A percentile compares a stretch with the other conserved stretches of the same genome.
Evolutionary conservation across 2,329 filamentous ascomycete species (phyloP).

Genomic region (Ilyonectria robusta): DNA sequence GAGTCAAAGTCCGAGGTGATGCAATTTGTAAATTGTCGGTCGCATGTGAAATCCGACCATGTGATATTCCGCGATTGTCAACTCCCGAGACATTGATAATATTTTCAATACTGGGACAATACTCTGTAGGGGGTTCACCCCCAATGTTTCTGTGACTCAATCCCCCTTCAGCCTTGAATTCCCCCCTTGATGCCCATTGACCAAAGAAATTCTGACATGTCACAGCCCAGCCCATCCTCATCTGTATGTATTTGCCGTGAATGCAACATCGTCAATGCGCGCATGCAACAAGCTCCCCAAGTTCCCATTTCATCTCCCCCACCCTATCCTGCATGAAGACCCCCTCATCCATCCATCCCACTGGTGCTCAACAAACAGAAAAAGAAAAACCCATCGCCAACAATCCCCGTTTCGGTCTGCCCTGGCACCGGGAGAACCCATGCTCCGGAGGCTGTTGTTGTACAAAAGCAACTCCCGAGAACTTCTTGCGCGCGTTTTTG

Average conservation of each 20-base stretch:
- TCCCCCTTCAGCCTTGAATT: not conserved
- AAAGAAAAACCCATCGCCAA: not conserved
- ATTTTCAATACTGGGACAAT: not conserved
- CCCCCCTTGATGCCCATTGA: not conserved
- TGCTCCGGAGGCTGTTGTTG: not conserved
- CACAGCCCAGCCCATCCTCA: not conserved
- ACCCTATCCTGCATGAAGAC: not conserved
- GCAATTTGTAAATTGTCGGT: constrained; percentile 2
- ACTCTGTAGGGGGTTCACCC: not conserved
- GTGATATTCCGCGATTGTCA: not conserved
- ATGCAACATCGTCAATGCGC: not conserved
- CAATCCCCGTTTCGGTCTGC: not conserved
- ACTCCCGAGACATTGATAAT: not conserved
- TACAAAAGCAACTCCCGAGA: not conserved
- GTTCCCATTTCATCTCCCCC: not conserved
- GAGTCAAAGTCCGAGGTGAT: not conserved
- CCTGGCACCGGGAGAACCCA: not conserved
- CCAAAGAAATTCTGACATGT: not conserved
- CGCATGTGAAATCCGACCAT: not conserved
- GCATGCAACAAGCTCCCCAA: not conserved
- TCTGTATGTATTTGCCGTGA: not conserved
- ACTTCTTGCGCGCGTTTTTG: not conserved
- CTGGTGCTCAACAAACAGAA: not conserved
- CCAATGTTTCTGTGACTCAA: not conserved
- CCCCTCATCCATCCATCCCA: not conserved